Evolutionary conservation across 257 asterid genomes (phyloP).

Genomic region (Striga asiatica): DNA sequence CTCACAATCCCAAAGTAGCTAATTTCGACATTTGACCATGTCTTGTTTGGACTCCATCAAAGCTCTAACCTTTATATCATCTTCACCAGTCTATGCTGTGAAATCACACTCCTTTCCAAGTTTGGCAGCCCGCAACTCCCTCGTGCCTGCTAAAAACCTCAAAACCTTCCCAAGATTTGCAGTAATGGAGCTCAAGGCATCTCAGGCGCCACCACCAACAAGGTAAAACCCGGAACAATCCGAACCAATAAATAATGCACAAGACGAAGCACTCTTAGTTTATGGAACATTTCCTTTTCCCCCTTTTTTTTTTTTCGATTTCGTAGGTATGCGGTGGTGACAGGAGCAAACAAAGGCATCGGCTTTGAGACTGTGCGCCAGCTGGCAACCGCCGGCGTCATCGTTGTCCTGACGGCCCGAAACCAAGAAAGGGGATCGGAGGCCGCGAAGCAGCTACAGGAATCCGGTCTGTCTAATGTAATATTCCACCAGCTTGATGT

Average conservation of each 20-base stretch:
- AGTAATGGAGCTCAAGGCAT: conserved; percentile 20
- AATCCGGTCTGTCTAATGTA: conserved; percentile 52
- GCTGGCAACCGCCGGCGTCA: conserved; percentile 50
- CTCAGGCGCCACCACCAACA: conserved; percentile 16
- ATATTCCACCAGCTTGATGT: conserved; percentile 74
- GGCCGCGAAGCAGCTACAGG: conserved; percentile 36
- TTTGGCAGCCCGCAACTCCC: neutral
- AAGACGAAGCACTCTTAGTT: neutral
- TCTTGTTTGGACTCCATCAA: neutral
- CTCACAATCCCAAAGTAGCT: neutral
- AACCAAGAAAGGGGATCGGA: conserved; percentile 43
- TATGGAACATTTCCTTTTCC: no score
- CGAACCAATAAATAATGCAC: neutral
- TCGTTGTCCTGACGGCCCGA: conserved; percentile 65
- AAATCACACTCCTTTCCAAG: no score
- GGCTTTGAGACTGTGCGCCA: conserved; percentile 67
- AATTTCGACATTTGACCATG: neutral
- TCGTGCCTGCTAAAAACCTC: neutral
- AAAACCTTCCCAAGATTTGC: neutral
- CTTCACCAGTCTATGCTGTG: neutral
- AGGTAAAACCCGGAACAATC: conserved; percentile 19
- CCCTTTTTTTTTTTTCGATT: neutral
- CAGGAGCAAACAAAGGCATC: conserved; percentile 88
- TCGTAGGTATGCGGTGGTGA: conserved; percentile 61
- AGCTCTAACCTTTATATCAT: neutral